A percentile compares a stretch with the other conserved stretches of the same genome.
These are phyloP conservation scores for Stephanodiscus triporus DNA, from an alignment of 108 stramenopile species.

Conservation along the genomic window DNA sequence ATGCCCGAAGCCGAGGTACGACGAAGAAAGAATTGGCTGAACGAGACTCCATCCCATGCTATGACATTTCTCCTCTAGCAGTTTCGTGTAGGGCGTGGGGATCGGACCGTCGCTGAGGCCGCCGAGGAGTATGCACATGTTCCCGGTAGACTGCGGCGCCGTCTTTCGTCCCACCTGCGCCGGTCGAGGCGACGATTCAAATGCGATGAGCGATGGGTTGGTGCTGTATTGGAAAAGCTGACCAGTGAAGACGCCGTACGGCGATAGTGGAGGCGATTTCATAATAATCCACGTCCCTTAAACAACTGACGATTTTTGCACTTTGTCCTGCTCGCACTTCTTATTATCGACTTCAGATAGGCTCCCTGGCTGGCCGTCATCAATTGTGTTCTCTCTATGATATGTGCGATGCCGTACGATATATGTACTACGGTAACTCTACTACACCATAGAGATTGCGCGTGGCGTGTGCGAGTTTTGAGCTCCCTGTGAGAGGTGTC, in stretches of 20 bases:
- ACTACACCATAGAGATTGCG: no score
- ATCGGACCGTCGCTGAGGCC: constrained; percentile 80
- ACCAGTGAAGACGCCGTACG: constrained; percentile 73
- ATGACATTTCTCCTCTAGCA: constrained; percentile 57
- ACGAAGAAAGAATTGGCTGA: constrained; percentile 74
- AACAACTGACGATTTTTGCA: no score
- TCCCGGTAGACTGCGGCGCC: constrained; percentile 14
- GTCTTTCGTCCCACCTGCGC: not conserved
- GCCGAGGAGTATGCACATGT: constrained; percentile 83
- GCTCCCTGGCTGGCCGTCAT: no score
- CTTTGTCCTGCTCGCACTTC: no score
- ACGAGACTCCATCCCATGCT: constrained; percentile 71
- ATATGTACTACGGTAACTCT: no score
- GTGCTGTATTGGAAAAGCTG: constrained; percentile 73
- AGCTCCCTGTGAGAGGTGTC: no score
- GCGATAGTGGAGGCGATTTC: constrained; percentile 43
- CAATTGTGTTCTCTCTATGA: no score
- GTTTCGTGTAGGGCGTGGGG: constrained; percentile 76
- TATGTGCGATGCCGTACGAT: no score
- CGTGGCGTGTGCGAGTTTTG: no score
- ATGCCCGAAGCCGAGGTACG: constrained; percentile 81
- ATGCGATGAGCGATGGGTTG: constrained; percentile 66
- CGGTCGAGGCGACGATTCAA: constrained; percentile 65
- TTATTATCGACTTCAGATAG: no score
- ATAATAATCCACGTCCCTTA: no score